A percentile compares a stretch with the other conserved stretches of the same genome.
phyloP scores from a whole-genome alignment of 1,284 basidiomycete genomes.

The Puccinia triticina region DNA sequence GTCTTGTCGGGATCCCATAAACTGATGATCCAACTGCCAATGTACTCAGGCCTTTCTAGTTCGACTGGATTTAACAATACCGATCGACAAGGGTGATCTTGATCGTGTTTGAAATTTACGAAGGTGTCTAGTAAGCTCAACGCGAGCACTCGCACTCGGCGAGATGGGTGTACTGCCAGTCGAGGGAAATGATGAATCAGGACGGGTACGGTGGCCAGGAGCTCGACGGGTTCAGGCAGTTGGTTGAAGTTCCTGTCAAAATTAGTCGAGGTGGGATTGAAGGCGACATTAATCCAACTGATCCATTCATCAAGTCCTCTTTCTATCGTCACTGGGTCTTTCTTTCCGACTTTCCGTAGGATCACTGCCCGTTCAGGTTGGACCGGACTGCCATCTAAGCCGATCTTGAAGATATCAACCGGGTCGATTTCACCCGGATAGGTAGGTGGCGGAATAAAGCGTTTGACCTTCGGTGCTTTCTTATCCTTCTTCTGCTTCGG shows the following conservation, averaged over 20 bases:
- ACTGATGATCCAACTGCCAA: conserved; percentile 44
- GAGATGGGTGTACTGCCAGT: conserved; percentile 43
- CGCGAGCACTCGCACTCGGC: conserved; percentile 27
- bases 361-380: conserved; percentile 40
- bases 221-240: conserved; percentile 9
- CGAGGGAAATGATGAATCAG: conserved; percentile 43
- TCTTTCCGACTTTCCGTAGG: conserved; percentile 46
- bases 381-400: conserved; percentile 36
- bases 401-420: conserved; percentile 48
- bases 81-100: conserved; percentile 14
- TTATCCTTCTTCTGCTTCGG: conserved; percentile 43
- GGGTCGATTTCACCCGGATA: conserved; percentile 48
- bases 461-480: conserved; percentile 45
- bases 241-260: background rate
- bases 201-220: conserved; percentile 44
- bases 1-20: conserved; percentile 43
- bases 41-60: conserved; percentile 43
- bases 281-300: conserved; percentile 33
- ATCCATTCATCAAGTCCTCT: conserved; percentile 49
- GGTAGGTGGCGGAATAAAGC: conserved; percentile 47
- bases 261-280: conserved; percentile 11
- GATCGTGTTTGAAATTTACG: conserved; percentile 13
- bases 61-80: conserved; percentile 38
- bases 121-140: conserved; percentile 30
- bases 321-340: conserved; percentile 51